Conservation (phyloP, 179 eudicot genomes). For the Spinacia oleracea region DNA sequence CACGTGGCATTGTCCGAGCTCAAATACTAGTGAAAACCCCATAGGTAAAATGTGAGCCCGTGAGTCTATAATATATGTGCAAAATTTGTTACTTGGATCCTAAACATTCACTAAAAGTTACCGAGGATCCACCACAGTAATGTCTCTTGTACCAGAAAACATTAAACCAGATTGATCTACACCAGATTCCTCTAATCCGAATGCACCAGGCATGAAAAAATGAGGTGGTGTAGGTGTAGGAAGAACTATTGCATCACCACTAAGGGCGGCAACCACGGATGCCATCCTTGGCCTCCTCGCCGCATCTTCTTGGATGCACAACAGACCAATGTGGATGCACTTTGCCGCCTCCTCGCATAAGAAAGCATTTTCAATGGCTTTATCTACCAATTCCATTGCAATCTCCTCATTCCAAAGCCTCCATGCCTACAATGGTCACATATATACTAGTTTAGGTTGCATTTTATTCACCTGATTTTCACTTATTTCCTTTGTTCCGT, state of each 20-base stretch:
- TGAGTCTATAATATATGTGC: too few species aligned
- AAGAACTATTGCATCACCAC: conserved; percentile 35
- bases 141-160: conserved; percentile 10
- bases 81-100: neutral
- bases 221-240: conserved; percentile 39
- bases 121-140: conserved; percentile 15
- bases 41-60: too few species aligned
- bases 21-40: too few species aligned
- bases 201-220: conserved; percentile 26
- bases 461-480: too few species aligned
- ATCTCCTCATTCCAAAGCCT: conserved; percentile 44
- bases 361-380: conserved; percentile 21
- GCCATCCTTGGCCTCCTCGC: conserved; percentile 44
- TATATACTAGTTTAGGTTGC: neutral
- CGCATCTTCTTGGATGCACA: conserved; percentile 54
- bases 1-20: too few species aligned
- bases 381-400: conserved; percentile 33
- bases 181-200: conserved; percentile 4
- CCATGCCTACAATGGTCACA: conserved; percentile 41
- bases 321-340: conserved; percentile 50
- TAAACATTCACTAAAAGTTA: neutral
- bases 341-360: conserved; percentile 32
- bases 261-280: conserved; percentile 39
- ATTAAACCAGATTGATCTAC: neutral
- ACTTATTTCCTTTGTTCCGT: too few species aligned